Base-by-base conservation (phyloP, 2,329 filamentous ascomycete genomes). In the Xylariales sp. region DNA sequence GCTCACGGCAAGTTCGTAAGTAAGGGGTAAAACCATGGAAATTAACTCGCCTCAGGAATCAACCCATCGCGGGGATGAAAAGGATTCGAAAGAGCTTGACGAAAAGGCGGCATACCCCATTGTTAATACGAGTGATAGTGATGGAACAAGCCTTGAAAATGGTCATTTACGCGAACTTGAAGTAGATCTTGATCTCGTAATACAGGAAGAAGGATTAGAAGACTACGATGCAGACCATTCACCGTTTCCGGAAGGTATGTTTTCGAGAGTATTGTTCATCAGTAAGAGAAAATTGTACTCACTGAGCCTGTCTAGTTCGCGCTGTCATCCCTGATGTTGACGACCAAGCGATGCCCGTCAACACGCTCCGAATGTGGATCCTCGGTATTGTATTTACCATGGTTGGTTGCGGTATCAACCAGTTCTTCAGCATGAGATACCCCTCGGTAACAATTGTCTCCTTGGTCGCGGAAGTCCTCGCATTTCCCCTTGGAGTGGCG, bases 311-410 rank as follows among this genome's bases (percentile, higher is more conserved):
- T n/a, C n/a, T n/a, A n/a, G 57, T 60, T 12, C 43, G 56, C 7
- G 57, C 57, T 2, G 54, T 58, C 3, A 56, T 60, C 2, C 55
- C 57, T 8, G 54, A 58, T 45, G 53, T 49, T 4, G 57, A 60
- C 38, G 56, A 60, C 25, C 40, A 49, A 1, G 49, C 25, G n/a
- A 58, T 59, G 41, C 55, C 57, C 5, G 50, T 60, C 30, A 61
- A 85, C 55, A 66, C 63, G 41, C 50, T 76, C 53, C 52, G 63
- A 5, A 58, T 59, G 14, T 71, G 67, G 67, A 36, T 66, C 4
- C 52, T 70, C 1, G 67, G 67, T 1, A 55, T 70, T 21, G 49
- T 66, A 38, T 12, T 7, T 17, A n/a, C n/a, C n/a, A n/a, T 69
- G 7, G 37, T 71, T n/a, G 67, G 66, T 5, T 61, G 66, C 6